Conservation (phyloP, 768 basidiomycete genomes). For the Ramaria rubella region DNA sequence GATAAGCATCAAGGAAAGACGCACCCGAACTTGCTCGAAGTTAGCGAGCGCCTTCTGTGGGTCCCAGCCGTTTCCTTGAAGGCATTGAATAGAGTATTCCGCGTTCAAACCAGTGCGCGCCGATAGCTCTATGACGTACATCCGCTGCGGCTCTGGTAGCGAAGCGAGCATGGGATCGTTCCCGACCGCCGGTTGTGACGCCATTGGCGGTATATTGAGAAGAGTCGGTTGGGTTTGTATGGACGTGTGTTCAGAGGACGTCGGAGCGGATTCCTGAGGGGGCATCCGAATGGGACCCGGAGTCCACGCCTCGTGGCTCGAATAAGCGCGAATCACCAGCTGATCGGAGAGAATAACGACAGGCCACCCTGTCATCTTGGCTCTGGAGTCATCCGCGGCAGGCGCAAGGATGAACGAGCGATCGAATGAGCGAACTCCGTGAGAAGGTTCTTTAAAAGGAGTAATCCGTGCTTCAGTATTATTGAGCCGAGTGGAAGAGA, state of each 20-base stretch:
- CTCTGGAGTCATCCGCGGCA: conserved; percentile 77
- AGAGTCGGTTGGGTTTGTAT: conserved; percentile 23
- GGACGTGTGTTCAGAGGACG: conserved; percentile 22
- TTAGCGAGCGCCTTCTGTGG: conserved; percentile 71
- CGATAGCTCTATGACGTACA: conserved; percentile 62
- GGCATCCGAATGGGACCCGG: conserved; percentile 71
- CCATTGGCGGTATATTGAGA: background rate
- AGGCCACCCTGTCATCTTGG: conserved; percentile 81
- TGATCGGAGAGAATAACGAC: conserved; percentile 87
- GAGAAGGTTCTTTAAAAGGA: conserved; percentile 51
- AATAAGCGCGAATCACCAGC: conserved; percentile 76
- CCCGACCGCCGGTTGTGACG: background rate
- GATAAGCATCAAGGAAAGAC: conserved; percentile 21
- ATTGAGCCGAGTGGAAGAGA: too few species aligned
- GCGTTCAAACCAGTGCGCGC: conserved; percentile 73
- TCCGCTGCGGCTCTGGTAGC: conserved; percentile 61
- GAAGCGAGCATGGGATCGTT: conserved; percentile 22
- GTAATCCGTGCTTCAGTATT: conserved; percentile 5
- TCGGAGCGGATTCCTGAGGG: conserved; percentile 31
- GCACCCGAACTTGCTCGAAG: conserved; percentile 83
- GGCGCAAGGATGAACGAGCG: conserved; percentile 83
- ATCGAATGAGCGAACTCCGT: conserved; percentile 88
- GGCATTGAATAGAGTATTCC: conserved; percentile 75
- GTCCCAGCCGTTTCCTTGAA: conserved; percentile 83
- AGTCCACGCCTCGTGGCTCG: conserved; percentile 73